A percentile compares a stretch with the other conserved stretches of the same genome.
Evolutionary conservation across 768 basidiomycete species (phyloP).

Genomic region (Amylocystis lapponica): DNA sequence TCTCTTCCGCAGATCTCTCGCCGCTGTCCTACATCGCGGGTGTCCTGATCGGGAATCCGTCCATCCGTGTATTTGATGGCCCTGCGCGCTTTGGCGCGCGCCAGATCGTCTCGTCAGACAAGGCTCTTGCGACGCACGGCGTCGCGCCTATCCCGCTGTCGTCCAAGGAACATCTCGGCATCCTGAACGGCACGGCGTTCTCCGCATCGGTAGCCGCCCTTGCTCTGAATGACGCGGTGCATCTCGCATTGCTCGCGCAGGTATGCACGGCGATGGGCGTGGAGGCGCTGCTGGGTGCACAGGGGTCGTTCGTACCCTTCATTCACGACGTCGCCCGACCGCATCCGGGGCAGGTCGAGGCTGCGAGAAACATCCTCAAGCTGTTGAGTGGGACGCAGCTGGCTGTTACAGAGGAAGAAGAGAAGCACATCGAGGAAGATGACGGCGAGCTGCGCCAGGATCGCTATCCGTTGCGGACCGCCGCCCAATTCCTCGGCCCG

Average conservation of each 20-base stretch:
- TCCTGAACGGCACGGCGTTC: constrained; percentile 84
- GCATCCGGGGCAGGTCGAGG: constrained; percentile 82
- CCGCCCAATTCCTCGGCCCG: constrained; percentile 83
- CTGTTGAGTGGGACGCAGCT: constrained; percentile 66
- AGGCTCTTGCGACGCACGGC: constrained; percentile 54
- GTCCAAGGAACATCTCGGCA: constrained; percentile 75
- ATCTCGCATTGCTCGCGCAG: constrained; percentile 60
- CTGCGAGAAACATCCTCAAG: constrained; percentile 60
- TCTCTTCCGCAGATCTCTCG: constrained; percentile 49
- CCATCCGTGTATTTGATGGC: constrained; percentile 65
- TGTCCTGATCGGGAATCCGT: constrained; percentile 72
- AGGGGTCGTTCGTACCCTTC: constrained; percentile 71
- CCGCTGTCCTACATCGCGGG: constrained; percentile 84
- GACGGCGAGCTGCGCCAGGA: constrained; percentile 75
- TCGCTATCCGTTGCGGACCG: constrained; percentile 67
- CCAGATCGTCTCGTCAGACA: constrained; percentile 44
- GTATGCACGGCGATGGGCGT: constrained; percentile 79
- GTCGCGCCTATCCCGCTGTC: constrained; percentile 61
- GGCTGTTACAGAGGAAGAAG: constrained; percentile 59
- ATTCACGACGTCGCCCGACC: constrained; percentile 72
- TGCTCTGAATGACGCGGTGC: constrained; percentile 66
- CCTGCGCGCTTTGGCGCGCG: constrained; percentile 42
- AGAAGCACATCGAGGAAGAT: constrained; percentile 69
- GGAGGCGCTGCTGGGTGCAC: constrained; percentile 73
- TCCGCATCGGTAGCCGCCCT: constrained; percentile 74